phyloP scores from a whole-genome alignment of 129 eudicot species.

The Erigeron canadensis region DNA sequence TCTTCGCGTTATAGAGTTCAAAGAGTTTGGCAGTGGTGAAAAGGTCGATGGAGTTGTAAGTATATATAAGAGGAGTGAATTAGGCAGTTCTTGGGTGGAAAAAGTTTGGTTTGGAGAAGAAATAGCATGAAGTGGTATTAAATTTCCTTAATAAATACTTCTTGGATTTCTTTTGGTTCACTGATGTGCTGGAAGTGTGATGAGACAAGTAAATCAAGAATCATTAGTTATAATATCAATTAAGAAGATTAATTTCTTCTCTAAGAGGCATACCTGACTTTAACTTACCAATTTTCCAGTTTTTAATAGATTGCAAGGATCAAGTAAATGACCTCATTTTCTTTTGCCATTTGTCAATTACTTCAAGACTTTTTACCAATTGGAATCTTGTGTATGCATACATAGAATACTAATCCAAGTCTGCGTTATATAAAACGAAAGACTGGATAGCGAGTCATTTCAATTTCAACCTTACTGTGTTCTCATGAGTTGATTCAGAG shows the following conservation, averaged over 20 bases:
- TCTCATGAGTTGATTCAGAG: too few species aligned
- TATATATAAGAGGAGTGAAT: conserved; percentile 48
- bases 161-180: conserved; percentile 36
- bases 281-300: background rate
- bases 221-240: conserved; percentile 28
- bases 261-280: conserved; percentile 27
- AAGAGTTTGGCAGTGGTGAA: conserved; percentile 1
- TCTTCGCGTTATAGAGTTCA: conserved; percentile 5
- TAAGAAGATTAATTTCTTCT: background rate
- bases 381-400: background rate
- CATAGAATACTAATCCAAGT: background rate
- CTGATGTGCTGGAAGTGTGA: conserved; percentile 55
- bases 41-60: conserved; percentile 6
- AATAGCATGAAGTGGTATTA: conserved; percentile 58
- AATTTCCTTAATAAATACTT: conserved; percentile 30
- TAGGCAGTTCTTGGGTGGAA: conserved; percentile 54
- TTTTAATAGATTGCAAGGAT: background rate
- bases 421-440: too few species aligned
- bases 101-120: conserved; percentile 60
- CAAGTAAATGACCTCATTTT: background rate
- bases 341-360: background rate
- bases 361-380: background rate
- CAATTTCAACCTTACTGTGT: too few species aligned
- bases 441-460: too few species aligned
- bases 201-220: conserved; percentile 31